Evolutionary conservation across 208 protist species (phyloP).

Genomic region (Acanthamoeba castellanii): DNA sequence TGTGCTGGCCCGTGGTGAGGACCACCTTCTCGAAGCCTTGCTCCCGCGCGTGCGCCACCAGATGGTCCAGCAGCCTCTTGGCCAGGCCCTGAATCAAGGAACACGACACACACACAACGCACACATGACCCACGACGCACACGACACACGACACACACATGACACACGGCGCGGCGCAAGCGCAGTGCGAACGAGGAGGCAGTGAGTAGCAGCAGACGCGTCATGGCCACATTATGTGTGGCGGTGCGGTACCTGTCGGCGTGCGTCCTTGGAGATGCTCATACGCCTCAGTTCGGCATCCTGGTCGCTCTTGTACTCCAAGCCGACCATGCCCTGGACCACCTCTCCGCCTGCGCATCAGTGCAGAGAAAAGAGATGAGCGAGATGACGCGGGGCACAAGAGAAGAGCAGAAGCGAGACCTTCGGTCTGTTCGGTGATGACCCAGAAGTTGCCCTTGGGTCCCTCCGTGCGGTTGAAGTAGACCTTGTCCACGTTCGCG

Average conservation of each 20-base stretch:
- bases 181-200: not conserved
- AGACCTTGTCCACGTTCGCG: not conserved
- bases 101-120: not conserved
- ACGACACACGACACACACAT: not conserved
- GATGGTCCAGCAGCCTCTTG: not conserved
- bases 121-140: not conserved
- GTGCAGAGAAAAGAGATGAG: too few species aligned
- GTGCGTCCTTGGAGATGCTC: constrained; percentile 18
- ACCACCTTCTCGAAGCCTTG: constrained; percentile 37
- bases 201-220: not conserved
- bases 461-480: not conserved
- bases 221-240: not conserved
- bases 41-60: not conserved
- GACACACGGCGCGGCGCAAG: too few species aligned
- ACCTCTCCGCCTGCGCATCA: not conserved
- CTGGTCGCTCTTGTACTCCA: constrained; percentile 32
- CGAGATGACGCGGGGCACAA: not conserved
- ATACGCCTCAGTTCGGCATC: constrained; percentile 34
- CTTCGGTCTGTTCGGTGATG: not conserved
- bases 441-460: constrained; percentile 61
- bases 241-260: not conserved
- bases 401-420: not conserved
- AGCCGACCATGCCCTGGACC: constrained; percentile 38
- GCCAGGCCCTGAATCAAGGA: not conserved
- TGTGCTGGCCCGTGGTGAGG: constrained; percentile 41